Conservation (phyloP, 2,329 filamentous ascomycete species). For the Fusarium abutilonis region DNA sequence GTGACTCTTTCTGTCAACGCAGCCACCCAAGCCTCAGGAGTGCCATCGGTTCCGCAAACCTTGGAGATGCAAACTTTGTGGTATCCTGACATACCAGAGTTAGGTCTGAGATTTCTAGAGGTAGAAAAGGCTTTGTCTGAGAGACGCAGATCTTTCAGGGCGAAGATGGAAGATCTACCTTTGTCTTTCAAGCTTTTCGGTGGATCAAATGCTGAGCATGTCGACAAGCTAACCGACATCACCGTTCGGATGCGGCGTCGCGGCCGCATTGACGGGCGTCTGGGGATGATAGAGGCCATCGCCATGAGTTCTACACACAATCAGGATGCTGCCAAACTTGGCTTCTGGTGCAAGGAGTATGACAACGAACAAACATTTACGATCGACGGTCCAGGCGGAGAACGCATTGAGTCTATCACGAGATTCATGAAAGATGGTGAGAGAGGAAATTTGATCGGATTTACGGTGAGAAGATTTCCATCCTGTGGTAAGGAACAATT, state of each 20-base stretch:
- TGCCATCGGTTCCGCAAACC: neutral
- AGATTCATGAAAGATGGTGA: neutral
- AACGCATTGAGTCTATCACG: neutral
- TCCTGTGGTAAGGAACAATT: neutral
- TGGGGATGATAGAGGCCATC: neutral
- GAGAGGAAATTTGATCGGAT: neutral
- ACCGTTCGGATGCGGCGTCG: neutral
- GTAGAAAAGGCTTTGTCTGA: neutral
- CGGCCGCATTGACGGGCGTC: neutral
- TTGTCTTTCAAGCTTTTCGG: neutral
- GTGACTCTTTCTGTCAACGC: neutral
- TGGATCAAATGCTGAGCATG: neutral
- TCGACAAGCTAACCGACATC: neutral
- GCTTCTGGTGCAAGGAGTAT: neutral
- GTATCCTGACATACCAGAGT: conserved; percentile 4
- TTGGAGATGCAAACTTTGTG: neutral
- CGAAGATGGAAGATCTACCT: neutral
- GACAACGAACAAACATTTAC: neutral
- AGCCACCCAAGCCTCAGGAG: too few relatives aligned
- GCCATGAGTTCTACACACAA: neutral
- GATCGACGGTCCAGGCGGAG: neutral
- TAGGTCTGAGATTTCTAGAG: neutral
- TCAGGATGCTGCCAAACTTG: neutral
- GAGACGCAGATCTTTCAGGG: neutral
- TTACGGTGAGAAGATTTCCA: neutral